Evolutionary conservation across 176 grass and related monocot genomes (phyloP).

Genomic region (Aegilops bicornis): DNA sequence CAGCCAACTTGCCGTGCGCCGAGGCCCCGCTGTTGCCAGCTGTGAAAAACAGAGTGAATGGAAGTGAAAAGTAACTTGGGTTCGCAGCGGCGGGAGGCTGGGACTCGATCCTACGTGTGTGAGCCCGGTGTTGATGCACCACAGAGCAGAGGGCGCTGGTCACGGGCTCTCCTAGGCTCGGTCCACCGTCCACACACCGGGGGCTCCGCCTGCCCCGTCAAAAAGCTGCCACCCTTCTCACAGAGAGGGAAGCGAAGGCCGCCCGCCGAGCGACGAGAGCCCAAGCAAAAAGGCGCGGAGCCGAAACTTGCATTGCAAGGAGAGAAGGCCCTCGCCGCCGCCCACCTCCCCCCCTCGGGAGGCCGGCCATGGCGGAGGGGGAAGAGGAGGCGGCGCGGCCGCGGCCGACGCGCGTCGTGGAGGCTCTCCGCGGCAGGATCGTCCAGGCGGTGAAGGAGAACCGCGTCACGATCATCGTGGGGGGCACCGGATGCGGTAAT

Average conservation of each 20-base stretch:
- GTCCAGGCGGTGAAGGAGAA: conserved; percentile 81
- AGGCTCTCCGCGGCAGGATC: conserved; percentile 73
- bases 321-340: background rate
- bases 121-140: conserved; percentile 25
- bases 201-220: background rate
- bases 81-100: background rate
- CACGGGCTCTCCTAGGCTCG: background rate
- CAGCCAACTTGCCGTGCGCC: too few species aligned
- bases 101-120: background rate
- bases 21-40: too few species aligned
- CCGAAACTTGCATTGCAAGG: conserved; percentile 33
- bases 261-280: background rate
- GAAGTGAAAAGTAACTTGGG: background rate
- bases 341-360: background rate
- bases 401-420: conserved; percentile 52
- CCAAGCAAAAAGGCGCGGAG: background rate
- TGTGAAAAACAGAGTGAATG: too few species aligned
- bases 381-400: background rate
- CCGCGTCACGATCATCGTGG: conserved; percentile 82
- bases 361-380: conserved; percentile 11
- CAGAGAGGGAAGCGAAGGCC: background rate
- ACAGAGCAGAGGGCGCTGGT: background rate
- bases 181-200: conserved; percentile 1
- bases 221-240: conserved; percentile 22
- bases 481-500: conserved; percentile 88